These are phyloP conservation scores for Talaromyces sp. DNA, from an alignment of 2,329 filamentous ascomycete species.

Conservation along the genomic window DNA sequence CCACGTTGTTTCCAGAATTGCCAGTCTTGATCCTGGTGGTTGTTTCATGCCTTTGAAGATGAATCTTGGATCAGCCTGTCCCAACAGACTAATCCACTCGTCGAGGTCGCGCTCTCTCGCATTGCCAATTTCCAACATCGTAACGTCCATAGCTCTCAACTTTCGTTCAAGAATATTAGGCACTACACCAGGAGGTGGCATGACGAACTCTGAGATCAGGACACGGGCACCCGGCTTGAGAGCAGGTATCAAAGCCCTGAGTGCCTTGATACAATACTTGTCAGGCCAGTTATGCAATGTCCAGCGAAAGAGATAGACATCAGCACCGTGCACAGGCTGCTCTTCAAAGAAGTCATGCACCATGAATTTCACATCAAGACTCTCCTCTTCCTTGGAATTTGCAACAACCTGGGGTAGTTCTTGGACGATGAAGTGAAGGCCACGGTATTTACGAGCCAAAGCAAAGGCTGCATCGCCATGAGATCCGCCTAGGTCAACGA, in stretches of 20 bases:
- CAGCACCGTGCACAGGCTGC: constrained; percentile 33
- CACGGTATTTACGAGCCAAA: constrained; percentile 3
- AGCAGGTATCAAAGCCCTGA: constrained; percentile 33
- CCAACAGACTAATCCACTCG: constrained; percentile 8
- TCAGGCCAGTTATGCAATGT: constrained; percentile 44
- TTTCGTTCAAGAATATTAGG: constrained; percentile 12
- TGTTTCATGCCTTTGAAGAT: constrained; percentile 6
- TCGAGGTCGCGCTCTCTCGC: constrained; percentile 8
- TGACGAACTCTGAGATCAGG: constrained; percentile 15
- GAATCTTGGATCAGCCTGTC: constrained; percentile 8
- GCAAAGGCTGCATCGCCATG: constrained; percentile 16
- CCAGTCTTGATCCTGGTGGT: constrained; percentile 7
- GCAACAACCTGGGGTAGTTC: constrained; percentile 15
- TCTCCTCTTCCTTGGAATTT: constrained; percentile 6
- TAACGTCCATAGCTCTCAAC: constrained; percentile 5
- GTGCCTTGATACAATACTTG: constrained; percentile 34
- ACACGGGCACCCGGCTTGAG: constrained; percentile 26
- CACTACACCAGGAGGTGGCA: constrained; percentile 8
- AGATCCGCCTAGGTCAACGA: constrained; percentile 12
- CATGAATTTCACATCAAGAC: constrained; percentile 15
- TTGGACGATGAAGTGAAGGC: constrained; percentile 11
- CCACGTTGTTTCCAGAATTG: constrained; percentile 8
- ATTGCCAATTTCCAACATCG: constrained; percentile 12
- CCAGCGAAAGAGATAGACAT: constrained; percentile 38
- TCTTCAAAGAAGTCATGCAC: constrained; percentile 38